Base-by-base conservation (phyloP, 23 red algal genomes). In the Gracilariopsis chorda region DNA sequence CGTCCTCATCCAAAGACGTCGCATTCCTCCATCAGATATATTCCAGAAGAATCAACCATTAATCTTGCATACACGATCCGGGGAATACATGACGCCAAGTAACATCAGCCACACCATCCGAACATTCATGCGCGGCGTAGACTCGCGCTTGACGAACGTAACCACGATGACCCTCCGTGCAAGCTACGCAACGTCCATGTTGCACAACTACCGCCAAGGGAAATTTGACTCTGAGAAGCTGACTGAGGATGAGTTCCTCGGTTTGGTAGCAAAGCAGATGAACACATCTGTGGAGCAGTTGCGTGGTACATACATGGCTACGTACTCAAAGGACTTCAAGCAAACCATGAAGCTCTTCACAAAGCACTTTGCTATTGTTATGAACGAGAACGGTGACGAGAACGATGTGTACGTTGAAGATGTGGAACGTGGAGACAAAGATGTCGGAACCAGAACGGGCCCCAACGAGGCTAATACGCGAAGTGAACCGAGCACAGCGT, bases 241-340 rank as follows among this genome's bases (percentile, higher is more conserved):
- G 47, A 12, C 7, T 5, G 77, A 82, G 32, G 77, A 55, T 1
- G 42, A 55, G 49, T 82, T 82, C 35, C 21, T 82, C 47, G 77
- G 58, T 3, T 27, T 37, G 2, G 20, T 82, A 11, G 47, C 48
- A 21, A 82, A 55, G 48, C 77, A 82, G 25, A 82, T 82, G 77
- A 82, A 82, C 29, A 60, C 77, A 2, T 82, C 77, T 8, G 77
- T 82, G 17, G 77, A 82, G 48, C 77, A 82, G 49, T 29, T 82
- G 14, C 11, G 77, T 8, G 36, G 3, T 4, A 82, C 47, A 2
- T 82, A 82, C 21, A 61, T 61, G 42, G 30, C 70, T 14, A 44
- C 34, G 40, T 47, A 77, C 37, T 37, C 28, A 30, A 3, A 7
- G 21, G 70, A 77, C 70, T 77, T 77, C 20, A 23, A 6, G 13